A percentile compares a stretch with the other conserved stretches of the same genome.
Conservation (phyloP, 139 green algal genomes). For the Chlamydomonas urium region DNA sequence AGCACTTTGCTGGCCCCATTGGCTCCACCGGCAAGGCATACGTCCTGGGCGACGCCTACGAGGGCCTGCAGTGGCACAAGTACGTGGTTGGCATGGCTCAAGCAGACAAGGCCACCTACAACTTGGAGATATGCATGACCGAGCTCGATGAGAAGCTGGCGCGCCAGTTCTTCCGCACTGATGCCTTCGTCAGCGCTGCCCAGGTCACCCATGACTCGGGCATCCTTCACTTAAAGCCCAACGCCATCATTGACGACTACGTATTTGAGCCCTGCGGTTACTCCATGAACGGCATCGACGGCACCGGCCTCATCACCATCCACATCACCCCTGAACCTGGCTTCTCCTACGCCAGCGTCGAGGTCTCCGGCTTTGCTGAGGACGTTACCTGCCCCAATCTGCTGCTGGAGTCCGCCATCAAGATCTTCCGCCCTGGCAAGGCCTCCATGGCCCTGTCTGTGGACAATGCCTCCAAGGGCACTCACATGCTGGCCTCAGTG, state of each 20-base stretch:
- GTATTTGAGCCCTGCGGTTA: conserved; percentile 99
- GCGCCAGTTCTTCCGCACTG: conserved; percentile 70
- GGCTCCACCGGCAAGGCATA: conserved; percentile 58
- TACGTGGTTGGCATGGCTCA: conserved; percentile 61
- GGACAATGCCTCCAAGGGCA: conserved; percentile 27
- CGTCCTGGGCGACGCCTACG: conserved; percentile 76
- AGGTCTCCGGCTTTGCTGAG: conserved; percentile 71
- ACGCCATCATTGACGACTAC: conserved; percentile 89
- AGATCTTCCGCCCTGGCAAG: conserved; percentile 55
- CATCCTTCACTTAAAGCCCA: conserved; percentile 71
- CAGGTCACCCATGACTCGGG: conserved; percentile 58
- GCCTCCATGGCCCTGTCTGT: conserved; percentile 42
- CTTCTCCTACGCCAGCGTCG: conserved; percentile 90
- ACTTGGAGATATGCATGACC: conserved; percentile 97
- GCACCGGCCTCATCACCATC: conserved; percentile 82
- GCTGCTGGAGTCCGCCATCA: conserved; percentile 34
- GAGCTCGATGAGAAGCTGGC: conserved; percentile 63
- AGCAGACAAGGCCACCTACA: conserved; percentile 49
- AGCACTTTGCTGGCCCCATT: conserved; percentile 66
- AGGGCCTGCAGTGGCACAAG: conserved; percentile 92
- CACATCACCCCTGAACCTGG: conserved; percentile 95
- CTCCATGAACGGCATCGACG: conserved; percentile 91
- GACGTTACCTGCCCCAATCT: conserved; percentile 22
- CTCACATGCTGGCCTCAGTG: conserved; percentile 13
- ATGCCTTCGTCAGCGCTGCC: conserved; percentile 56